phyloP scores from a whole-genome alignment of 169 alveolate genomes.

The Plasmodium blacklocki region DNA sequence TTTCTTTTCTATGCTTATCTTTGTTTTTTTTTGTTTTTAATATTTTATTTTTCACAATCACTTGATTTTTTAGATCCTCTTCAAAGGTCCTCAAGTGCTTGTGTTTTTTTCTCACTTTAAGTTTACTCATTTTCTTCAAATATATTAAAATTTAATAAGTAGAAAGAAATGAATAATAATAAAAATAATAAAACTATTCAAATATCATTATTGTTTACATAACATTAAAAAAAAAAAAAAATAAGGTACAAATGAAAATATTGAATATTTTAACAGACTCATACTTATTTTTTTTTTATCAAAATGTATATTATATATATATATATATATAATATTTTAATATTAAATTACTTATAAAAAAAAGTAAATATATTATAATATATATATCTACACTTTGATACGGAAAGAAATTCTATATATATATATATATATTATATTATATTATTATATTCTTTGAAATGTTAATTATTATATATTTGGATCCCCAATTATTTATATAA shows the following conservation, averaged over 20 bases:
- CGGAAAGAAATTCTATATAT: too few relatives aligned
- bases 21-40: slow-evolving; percentile 36
- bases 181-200: background rate
- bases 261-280: too few relatives aligned
- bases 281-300: too few relatives aligned
- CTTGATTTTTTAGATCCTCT: slow-evolving; percentile 47
- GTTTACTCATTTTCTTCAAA: slow-evolving; percentile 16
- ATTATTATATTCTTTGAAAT: too few relatives aligned
- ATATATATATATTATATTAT: too few relatives aligned
- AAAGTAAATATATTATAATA: too few relatives aligned
- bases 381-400: too few relatives aligned
- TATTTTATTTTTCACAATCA: slow-evolving; percentile 25
- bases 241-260: background rate
- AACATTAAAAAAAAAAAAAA: background rate
- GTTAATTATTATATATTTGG: too few relatives aligned
- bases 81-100: slow-evolving; percentile 35
- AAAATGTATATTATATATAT: too few relatives aligned
- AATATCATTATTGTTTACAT: background rate
- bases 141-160: background rate
- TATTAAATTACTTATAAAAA: too few relatives aligned
- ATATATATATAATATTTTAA: too few relatives aligned
- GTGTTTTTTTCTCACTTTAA: slow-evolving; percentile 27
- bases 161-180: background rate
- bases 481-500: too few relatives aligned
- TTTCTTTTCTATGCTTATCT: slow-evolving; percentile 10